Evolutionary conservation across 495 filamentous ascomycete species (phyloP), one percentile per base, ranked within the genome.

Genomic region (Apodospora peruviana): DNA sequence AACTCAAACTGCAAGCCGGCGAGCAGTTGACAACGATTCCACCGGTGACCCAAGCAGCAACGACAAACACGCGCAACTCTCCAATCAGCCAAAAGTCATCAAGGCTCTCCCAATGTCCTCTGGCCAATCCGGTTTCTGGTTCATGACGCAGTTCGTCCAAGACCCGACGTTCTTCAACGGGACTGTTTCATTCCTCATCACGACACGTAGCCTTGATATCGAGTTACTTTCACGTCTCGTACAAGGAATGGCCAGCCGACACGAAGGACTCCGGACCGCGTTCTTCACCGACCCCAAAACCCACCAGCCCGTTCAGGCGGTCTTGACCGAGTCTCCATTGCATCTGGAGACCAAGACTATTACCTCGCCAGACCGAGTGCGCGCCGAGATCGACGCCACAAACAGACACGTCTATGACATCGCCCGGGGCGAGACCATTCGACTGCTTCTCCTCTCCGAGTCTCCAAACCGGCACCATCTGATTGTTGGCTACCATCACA

Each of bases 101-200:
- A 55, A 48, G 32, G 43, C 24, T 7, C 44, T 51, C 5, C 40
- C 40, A 32, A 69, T 71, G 53, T 69, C 68, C 2, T 64, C 54
- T 34, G 64, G 58, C 7, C 70, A 73, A 40, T 72, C 71, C 0
- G 58, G 70, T 0, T 70, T 73, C 45, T 73, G 70, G 70, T 72
- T 72, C 40, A 37, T 71, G 8, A 44, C 34, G 0, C 51, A 48
- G 2, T 48, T 65, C 1, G 37, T 73, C 4, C 48, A 67, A 20
- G 63, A 75, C 49, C 58, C 49, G 20, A 66, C 67, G 0, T 64
- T 66, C 2, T 66, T 63, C 25, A 77, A 76, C 24, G 47, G 44
- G 1, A 40, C 37, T 0, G 51, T 60, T 10, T 34, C 42, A 14
- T 52, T 40, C 35, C 19, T 52, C 21, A 52, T 52, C 19, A 52